Percentiles rank a stretch among this genome's conserved stretches.
These are phyloP conservation scores for Myxozyma geophila DNA, from an alignment of 805 yeast species.

Conservation along the genomic window DNA sequence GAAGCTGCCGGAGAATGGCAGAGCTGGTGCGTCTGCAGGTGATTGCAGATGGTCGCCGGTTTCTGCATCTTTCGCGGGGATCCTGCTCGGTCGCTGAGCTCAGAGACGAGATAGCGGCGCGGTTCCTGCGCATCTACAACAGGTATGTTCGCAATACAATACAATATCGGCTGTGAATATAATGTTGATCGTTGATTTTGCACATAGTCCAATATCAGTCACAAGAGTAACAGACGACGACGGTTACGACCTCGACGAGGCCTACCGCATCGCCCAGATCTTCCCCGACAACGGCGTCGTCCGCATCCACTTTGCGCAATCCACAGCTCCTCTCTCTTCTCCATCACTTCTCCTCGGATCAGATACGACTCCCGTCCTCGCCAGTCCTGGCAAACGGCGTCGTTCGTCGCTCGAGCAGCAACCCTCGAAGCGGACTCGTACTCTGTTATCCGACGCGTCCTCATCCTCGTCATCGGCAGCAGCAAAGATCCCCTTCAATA, in stretches of 20 bases:
- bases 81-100: conserved; percentile 5
- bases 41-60: conserved; percentile 2
- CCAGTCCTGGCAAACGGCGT: neutral
- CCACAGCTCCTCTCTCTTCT: neutral
- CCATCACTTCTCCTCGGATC: neutral
- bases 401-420: neutral
- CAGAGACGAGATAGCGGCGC: conserved; percentile 1
- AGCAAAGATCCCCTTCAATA: neutral
- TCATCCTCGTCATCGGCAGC: neutral
- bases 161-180: neutral
- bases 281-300: conserved; percentile 20
- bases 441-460: neutral
- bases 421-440: neutral
- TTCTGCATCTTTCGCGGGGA: conserved; percentile 6
- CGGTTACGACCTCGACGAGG: conserved; percentile 33
- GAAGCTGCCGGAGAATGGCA: neutral
- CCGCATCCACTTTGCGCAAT: conserved; percentile 1
- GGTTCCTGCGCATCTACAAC: conserved; percentile 6
- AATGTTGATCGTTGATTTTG: neutral
- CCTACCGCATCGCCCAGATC: conserved; percentile 24
- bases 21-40: conserved; percentile 7
- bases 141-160: neutral
- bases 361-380: neutral
- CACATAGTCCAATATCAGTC: neutral
- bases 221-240: conserved; percentile 6